Evolutionary conservation across 441 rosid species (phyloP).

Genomic region (Corymbia calophylla): DNA sequence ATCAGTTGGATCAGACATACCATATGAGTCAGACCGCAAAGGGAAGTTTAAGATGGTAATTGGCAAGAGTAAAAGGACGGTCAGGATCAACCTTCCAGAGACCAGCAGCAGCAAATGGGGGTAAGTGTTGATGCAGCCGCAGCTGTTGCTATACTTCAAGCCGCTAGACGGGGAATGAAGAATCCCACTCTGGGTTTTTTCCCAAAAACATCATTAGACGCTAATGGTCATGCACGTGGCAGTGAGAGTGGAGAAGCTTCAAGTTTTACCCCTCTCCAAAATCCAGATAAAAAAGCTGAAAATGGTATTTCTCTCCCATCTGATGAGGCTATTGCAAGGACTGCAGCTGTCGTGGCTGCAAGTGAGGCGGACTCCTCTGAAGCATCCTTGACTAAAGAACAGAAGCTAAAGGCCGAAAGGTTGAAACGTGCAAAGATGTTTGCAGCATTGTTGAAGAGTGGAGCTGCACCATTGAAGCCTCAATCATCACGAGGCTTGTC

Average conservation of each 20-base stretch:
- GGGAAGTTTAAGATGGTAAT: conserved; percentile 76
- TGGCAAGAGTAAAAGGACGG: conserved; percentile 58
- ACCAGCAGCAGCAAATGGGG: conserved; percentile 36
- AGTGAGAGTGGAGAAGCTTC: conserved; percentile 28
- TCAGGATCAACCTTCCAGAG: conserved; percentile 42
- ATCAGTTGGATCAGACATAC: conserved; percentile 43
- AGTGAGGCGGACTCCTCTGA: conserved; percentile 70
- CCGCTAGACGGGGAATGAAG: conserved; percentile 77
- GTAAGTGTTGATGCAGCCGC: conserved; percentile 69
- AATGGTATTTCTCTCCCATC: conserved; percentile 28
- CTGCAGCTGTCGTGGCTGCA: conserved; percentile 48
- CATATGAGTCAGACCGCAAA: conserved; percentile 54
- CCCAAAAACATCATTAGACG: conserved; percentile 24
- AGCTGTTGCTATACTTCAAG: conserved; percentile 96
- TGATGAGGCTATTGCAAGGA: conserved; percentile 33
- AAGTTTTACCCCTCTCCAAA: conserved; percentile 11
- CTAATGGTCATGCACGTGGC: conserved; percentile 26
- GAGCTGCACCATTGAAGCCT: conserved; percentile 41
- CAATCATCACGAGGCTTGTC: conserved; percentile 39
- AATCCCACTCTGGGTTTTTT: conserved; percentile 56
- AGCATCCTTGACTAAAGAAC: conserved; percentile 54
- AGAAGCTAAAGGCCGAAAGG: conserved; percentile 88
- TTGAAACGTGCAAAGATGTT: conserved; percentile 94
- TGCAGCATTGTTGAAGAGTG: conserved; percentile 66
- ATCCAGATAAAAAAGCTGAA: conserved; percentile 12